These are phyloP conservation scores for Fragaria vesca DNA, from an alignment of 306 rosid species.

Conservation along the genomic window DNA sequence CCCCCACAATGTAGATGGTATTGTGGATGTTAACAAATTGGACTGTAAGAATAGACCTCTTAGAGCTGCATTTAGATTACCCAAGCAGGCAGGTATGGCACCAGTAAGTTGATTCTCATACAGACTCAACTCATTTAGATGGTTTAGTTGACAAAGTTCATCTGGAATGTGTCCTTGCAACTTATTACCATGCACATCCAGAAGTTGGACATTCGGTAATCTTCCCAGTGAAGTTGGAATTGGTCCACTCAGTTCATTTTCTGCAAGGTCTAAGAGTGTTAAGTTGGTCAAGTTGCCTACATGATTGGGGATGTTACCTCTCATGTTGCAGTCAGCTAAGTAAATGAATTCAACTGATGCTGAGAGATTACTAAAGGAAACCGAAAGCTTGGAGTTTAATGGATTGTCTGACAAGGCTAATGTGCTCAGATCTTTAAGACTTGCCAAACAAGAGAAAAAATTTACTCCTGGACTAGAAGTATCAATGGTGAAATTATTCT, in stretches of 20 bases:
- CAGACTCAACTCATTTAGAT: rapidly evolving
- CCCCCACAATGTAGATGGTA: constrained; percentile 5
- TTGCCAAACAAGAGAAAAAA: background rate
- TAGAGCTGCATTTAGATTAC: background rate
- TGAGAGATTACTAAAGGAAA: constrained; percentile 3
- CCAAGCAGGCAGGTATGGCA: constrained; percentile 10
- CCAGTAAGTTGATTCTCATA: background rate
- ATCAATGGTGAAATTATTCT: constrained; percentile 6
- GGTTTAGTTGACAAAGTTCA: background rate
- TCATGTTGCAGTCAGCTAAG: background rate
- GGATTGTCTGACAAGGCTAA: background rate
- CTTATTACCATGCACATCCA: background rate
- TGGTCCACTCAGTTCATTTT: constrained; percentile 7
- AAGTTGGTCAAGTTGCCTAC: background rate
- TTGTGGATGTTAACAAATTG: constrained; percentile 7
- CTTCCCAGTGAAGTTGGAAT: constrained; percentile 5
- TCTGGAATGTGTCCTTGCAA: constrained; percentile 4
- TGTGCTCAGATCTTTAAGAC: background rate
- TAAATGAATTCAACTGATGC: background rate
- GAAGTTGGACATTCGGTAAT: background rate
- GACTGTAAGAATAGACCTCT: background rate
- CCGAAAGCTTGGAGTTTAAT: background rate
- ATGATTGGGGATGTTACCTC: background rate
- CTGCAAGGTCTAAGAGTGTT: background rate
- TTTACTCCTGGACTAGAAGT: background rate